phyloP scores from a whole-genome alignment of 495 filamentous ascomycete genomes.

The Lasiosphaeriaceae sp. region DNA sequence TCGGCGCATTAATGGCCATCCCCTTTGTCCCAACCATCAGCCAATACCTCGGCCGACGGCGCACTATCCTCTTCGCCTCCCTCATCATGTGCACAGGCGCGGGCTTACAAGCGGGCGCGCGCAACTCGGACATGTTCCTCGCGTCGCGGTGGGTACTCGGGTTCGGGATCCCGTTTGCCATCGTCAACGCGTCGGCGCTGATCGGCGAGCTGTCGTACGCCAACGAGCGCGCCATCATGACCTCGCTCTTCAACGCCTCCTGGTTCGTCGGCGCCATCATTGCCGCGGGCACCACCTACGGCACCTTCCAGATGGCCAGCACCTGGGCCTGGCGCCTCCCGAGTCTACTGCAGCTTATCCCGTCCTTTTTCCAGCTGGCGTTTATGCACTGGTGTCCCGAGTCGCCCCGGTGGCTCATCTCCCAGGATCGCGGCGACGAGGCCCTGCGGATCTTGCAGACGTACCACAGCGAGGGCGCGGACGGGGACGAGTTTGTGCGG shows the following conservation, averaged over 20 bases:
- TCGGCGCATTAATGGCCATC: conserved; percentile 42
- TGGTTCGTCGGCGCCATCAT: conserved; percentile 57
- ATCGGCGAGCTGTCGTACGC: conserved; percentile 60
- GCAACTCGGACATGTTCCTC: conserved; percentile 51
- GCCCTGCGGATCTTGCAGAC: conserved; percentile 51
- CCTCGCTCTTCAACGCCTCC: conserved; percentile 56
- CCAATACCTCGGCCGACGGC: conserved; percentile 48
- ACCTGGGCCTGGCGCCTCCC: conserved; percentile 62
- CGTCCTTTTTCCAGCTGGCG: conserved; percentile 47
- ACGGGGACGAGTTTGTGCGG: conserved; percentile 46
- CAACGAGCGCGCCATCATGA: conserved; percentile 56
- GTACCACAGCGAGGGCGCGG: conserved; percentile 55
- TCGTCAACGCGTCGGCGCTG: conserved; percentile 53
- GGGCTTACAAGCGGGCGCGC: conserved; percentile 23
- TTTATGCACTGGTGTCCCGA: conserved; percentile 49
- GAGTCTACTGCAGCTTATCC: conserved; percentile 47
- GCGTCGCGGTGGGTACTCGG: conserved; percentile 58
- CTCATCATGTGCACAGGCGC: conserved; percentile 38
- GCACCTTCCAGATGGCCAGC: conserved; percentile 48
- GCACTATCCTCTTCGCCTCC: conserved; percentile 51
- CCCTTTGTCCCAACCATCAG: conserved; percentile 54
- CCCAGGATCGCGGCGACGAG: conserved; percentile 45
- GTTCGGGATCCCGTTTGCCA: conserved; percentile 58
- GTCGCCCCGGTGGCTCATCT: conserved; percentile 48
- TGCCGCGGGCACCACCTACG: conserved; percentile 51